Evolutionary conservation across 164 flowering plant genomes (phyloP).

Genomic region (Santalum album): DNA sequence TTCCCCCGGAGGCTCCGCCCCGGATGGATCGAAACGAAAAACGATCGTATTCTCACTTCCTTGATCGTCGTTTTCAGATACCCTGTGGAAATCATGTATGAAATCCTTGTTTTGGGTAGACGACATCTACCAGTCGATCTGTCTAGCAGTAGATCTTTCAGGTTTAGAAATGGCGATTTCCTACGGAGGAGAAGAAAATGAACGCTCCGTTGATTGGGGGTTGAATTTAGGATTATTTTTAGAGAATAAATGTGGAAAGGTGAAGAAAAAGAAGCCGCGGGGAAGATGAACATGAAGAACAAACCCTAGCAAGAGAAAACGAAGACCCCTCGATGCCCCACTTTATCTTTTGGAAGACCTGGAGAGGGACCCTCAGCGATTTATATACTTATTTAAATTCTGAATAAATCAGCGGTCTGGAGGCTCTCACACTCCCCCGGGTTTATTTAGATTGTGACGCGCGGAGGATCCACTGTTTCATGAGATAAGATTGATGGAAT

Average conservation of each 20-base stretch:
- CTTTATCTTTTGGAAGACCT: not conserved
- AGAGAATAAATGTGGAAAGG: not conserved
- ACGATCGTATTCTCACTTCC: not conserved
- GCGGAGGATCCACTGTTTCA: no score
- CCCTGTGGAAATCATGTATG: not conserved
- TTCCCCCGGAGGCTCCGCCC: not conserved
- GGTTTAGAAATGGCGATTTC: no score
- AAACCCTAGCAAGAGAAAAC: not conserved
- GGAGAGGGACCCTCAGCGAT: not conserved
- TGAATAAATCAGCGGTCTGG: no score
- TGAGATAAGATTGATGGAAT: no score
- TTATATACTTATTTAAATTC: not conserved
- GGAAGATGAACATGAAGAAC: not conserved
- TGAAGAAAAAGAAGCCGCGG: not conserved
- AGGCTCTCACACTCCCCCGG: conserved; percentile 45
- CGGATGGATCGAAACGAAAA: not conserved
- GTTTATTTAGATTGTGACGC: conserved; percentile 36
- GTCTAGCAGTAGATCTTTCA: no score
- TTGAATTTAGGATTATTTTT: no score
- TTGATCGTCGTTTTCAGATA: not conserved
- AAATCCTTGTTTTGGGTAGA: no score
- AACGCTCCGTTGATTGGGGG: no score
- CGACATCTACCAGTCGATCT: no score
- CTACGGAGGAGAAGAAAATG: no score
- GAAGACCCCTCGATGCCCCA: not conserved